Conservation (phyloP, 2,329 filamentous ascomycete species). For the Fusarium sp. region DNA sequence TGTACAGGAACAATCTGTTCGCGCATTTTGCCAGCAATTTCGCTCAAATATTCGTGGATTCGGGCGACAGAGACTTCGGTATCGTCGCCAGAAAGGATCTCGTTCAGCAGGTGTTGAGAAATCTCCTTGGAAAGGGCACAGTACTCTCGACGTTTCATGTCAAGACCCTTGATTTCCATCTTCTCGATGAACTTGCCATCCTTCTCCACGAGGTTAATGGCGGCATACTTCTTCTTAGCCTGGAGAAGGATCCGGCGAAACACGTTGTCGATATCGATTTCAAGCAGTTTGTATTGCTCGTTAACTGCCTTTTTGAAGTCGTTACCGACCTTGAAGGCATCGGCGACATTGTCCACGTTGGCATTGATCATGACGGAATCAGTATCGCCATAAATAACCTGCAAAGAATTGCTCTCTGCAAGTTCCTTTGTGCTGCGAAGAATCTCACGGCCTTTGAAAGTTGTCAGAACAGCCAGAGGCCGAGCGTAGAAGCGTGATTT, state of each 20-base stretch:
- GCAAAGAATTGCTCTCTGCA: slow-evolving; percentile 88
- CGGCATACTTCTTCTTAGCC: slow-evolving; percentile 99
- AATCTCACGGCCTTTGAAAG: slow-evolving; percentile 97
- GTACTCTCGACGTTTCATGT: slow-evolving; percentile 98
- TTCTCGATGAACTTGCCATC: slow-evolving; percentile 93
- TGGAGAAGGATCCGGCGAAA: slow-evolving; percentile 94
- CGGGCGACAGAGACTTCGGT: slow-evolving; percentile 87
- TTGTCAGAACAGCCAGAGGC: slow-evolving; percentile 93
- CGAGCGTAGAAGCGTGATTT: slow-evolving; percentile 98
- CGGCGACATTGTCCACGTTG: slow-evolving; percentile 91
- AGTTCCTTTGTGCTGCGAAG: slow-evolving; percentile 94
- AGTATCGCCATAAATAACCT: slow-evolving; percentile 98
- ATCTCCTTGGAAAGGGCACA: slow-evolving; percentile 96
- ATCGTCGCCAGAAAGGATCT: slow-evolving; percentile 94
- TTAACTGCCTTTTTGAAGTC: slow-evolving; percentile 98
- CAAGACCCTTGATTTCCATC: slow-evolving; percentile 97
- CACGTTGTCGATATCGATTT: slow-evolving; percentile 98
- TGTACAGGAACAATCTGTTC: slow-evolving; percentile 77
- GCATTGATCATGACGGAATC: slow-evolving; percentile 99
- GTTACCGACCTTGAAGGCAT: slow-evolving; percentile 89
- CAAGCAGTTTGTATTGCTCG: slow-evolving; percentile 88
- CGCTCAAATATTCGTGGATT: slow-evolving; percentile 92
- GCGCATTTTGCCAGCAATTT: slow-evolving; percentile 88
- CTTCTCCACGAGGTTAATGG: slow-evolving; percentile 90
- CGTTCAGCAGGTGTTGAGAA: slow-evolving; percentile 88